phyloP scores from a whole-genome alignment of 2,329 filamentous ascomycete genomes.

The Aspergillus sp. region DNA sequence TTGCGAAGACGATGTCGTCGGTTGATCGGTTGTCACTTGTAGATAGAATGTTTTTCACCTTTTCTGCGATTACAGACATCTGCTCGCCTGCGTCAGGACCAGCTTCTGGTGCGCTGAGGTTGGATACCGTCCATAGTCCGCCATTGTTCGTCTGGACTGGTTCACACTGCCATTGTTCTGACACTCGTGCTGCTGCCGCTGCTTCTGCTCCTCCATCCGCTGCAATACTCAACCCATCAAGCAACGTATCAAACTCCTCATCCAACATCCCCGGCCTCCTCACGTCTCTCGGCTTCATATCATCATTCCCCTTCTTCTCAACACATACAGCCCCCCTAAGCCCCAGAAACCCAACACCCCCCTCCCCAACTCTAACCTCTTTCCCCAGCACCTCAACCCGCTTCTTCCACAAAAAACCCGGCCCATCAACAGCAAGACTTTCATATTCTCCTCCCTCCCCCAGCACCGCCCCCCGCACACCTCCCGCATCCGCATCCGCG shows the following conservation, averaged over 20 bases:
- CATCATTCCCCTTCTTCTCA: constrained; percentile 29
- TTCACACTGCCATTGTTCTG: constrained; percentile 8
- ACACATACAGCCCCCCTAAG: constrained; percentile 54
- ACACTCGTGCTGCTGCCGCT: background rate
- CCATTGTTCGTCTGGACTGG: constrained; percentile 15
- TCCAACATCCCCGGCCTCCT: constrained; percentile 62
- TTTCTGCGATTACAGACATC: constrained; percentile 24
- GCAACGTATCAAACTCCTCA: constrained; percentile 46
- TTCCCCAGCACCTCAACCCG: constrained; percentile 57
- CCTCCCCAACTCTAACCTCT: constrained; percentile 58
- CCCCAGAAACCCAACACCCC: constrained; percentile 68
- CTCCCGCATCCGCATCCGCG: constrained; percentile 40
- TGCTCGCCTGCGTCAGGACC: constrained; percentile 35
- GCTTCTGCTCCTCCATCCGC: background rate
- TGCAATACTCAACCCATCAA: constrained; percentile 18
- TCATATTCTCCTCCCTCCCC: constrained; percentile 97
- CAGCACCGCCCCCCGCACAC: constrained; percentile 62
- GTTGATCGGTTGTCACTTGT: constrained; percentile 9
- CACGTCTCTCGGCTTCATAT: constrained; percentile 19
- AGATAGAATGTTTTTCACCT: constrained; percentile 21
- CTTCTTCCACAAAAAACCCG: constrained; percentile 62
- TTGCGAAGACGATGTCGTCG: constrained; percentile 43
- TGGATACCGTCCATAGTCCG: constrained; percentile 30
- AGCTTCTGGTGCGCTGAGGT: constrained; percentile 33
- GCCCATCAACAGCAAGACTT: constrained; percentile 80